Evolutionary conservation across 179 eudicot species (phyloP).

Genomic region (Silene vulgaris): DNA sequence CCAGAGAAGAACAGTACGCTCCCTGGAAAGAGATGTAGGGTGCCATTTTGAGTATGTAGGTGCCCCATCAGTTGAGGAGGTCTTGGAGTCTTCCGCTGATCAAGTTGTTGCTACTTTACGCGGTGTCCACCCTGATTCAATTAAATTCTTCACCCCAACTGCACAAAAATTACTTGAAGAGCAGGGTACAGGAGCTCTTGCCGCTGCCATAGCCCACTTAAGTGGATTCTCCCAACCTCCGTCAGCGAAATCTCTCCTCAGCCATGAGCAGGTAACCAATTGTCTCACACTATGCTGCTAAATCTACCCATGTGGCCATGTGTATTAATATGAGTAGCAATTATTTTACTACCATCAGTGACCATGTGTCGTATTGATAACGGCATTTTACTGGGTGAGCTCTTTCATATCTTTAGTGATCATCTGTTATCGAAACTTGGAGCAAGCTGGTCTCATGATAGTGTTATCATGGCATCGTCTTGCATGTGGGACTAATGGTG

Average conservation of each 20-base stretch:
- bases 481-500: too few species aligned
- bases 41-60: conserved; percentile 66
- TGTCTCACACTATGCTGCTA: not conserved
- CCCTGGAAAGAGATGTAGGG: conserved; percentile 86
- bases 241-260: conserved; percentile 78
- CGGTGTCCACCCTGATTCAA: conserved; percentile 80
- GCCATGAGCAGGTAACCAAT: conserved; percentile 76
- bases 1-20: conserved; percentile 68
- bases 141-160: conserved; percentile 75
- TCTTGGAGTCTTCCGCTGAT: conserved; percentile 72
- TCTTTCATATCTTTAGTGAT: too few species aligned
- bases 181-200: conserved; percentile 74
- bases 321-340: too few species aligned
- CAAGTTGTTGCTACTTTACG: conserved; percentile 78
- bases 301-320: too few species aligned
- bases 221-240: conserved; percentile 96
- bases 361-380: too few species aligned
- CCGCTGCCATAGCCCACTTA: conserved; percentile 88
- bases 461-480: too few species aligned
- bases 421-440: too few species aligned
- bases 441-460: too few species aligned
- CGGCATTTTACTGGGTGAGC: too few species aligned
- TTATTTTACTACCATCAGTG: too few species aligned
- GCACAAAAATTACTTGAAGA: conserved; percentile 71
- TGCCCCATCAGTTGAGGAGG: conserved; percentile 73